Base-by-base conservation (phyloP, 2,329 filamentous ascomycete species). In the Epichloe festucae region DNA sequence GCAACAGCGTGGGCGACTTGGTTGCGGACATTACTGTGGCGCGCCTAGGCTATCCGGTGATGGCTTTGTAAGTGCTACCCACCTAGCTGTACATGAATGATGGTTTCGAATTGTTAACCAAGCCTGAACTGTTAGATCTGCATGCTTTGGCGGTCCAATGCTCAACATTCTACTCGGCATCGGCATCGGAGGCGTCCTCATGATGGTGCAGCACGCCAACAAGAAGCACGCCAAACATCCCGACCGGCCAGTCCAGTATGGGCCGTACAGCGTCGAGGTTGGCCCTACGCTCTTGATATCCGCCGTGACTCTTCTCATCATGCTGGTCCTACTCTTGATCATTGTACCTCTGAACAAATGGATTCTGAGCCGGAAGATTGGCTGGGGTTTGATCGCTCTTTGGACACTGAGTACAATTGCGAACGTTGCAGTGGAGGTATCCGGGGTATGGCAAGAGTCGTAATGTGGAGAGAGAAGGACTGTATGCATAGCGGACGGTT, bases 101-200 rank as follows among this genome's bases (percentile, higher is more conserved):
- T 27, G 17, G 19, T 21, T 35, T 11, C 2, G 15, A 5, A 17
- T 6, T 36, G 43, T 48, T 55, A 15, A 51, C 46, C 10, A 5
- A 55, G 11, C n/a, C 15, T 17, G 11, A 14, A 21, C 17, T 44
- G 4, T 4, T 10, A 81, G 77, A 41, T 90, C 87, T 36, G 93
- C 93, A 4, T 98, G 93, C 65, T 96, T 98, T 65, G 93, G 93
- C n/a, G 94, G 93, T 0, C 93, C 93, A 0, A 91, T 98, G 89
- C 78, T 98, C 41, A 98, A 98, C 61, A 98, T 98, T 56, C 72
- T 98, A 0, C 78, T 98, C 4, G 93, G 93, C 0, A 90, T 98
- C 49, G 93, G 93, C n/a, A 74, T 97, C 4, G 87, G 86, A 27
- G 93, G 93, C 15, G 78, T 88, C 40, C 94, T 90, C 64, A 93